Conservation (phyloP, 1,284 basidiomycete species). For the Boletus holoroseus region DNA sequence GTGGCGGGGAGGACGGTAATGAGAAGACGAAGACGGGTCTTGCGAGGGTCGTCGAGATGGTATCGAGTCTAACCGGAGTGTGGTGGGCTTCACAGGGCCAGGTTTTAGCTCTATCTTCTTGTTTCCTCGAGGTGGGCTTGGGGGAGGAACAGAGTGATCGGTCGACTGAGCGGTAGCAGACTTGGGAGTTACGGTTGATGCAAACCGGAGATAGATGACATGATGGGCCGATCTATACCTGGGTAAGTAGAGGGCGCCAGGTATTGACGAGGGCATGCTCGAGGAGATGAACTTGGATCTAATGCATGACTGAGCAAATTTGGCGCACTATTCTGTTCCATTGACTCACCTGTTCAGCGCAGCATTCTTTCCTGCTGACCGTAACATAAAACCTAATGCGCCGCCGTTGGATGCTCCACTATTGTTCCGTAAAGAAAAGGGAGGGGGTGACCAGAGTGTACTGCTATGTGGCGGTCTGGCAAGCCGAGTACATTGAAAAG, state of each 20-base stretch:
- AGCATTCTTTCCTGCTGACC: constrained; percentile 26
- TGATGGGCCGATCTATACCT: constrained; percentile 1
- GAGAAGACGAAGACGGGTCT: constrained; percentile 10
- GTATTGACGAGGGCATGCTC: neutral
- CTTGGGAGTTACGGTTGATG: constrained; percentile 31
- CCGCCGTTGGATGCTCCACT: constrained; percentile 8
- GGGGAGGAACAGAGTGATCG: constrained; percentile 19
- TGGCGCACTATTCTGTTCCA: neutral
- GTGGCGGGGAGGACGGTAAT: constrained; percentile 31
- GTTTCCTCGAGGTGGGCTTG: constrained; percentile 42
- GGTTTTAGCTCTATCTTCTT: constrained; percentile 60
- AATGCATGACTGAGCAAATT: constrained; percentile 5
- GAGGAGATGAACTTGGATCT: constrained; percentile 22
- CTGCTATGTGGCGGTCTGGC: neutral
- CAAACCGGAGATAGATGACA: constrained; percentile 12
- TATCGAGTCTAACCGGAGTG: constrained; percentile 19
- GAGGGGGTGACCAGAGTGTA: neutral
- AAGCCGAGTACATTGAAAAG: constrained; percentile 1
- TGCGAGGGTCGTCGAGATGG: constrained; percentile 11
- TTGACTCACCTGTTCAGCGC: constrained; percentile 28
- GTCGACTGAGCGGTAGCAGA: constrained; percentile 14
- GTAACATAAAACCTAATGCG: constrained; percentile 31
- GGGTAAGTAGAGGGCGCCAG: constrained; percentile 4
- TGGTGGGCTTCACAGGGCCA: constrained; percentile 51
- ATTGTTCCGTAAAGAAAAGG: constrained; percentile 12